Evolutionary conservation across 371 early-diverging fungal species (phyloP), one percentile per base, ranked within the genome.

Genomic region (Mucor irregularis): DNA sequence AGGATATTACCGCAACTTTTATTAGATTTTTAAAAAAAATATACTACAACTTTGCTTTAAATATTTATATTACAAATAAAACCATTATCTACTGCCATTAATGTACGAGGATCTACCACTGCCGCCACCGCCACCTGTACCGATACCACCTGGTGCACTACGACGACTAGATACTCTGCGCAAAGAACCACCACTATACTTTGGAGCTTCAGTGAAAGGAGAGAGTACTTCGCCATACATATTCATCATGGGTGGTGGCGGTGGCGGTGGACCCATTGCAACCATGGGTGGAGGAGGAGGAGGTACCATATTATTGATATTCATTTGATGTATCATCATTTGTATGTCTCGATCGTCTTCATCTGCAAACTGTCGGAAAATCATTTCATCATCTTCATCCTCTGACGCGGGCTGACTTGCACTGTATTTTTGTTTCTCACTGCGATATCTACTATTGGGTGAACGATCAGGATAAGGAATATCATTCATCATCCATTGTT

Each of bases 1-100:
- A 54, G 59, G 19, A 64, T 64, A 11, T 43, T 64, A 13, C 64
- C 64, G 9, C 64, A 64, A 37, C 59, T 64, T 55, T 54, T 64
- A 46, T 58, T 64, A 33, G 64, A 64, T 47, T 64, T 64, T 59
- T 64, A 54, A 50, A 2, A 4, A 42, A 25, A 35, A 21, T 26
- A 38, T 1, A 43, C 17, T 31, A 31, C 11, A 11, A 31, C 5
- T 11, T 7, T 31, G 31, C 11, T 31, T 31, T 7, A 7, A 21
- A 22, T 40, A n/a, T 17, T 8, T 40, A 40, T n/a, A 16, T 16
- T 25, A 45, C 17, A 39, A 51, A 40, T 9, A 39, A 51, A 25
- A 22, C 11, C 5, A 13, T 39, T 31, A 56, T 51, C 50, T 43
- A 26, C 45, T 51, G 6, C 58, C 50, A 42, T 42, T 42, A 11